A percentile compares a stretch with the other conserved stretches of the same genome.
phyloP scores from a whole-genome alignment of 2,329 filamentous ascomycete genomes.

The Penicillium nordicum region DNA sequence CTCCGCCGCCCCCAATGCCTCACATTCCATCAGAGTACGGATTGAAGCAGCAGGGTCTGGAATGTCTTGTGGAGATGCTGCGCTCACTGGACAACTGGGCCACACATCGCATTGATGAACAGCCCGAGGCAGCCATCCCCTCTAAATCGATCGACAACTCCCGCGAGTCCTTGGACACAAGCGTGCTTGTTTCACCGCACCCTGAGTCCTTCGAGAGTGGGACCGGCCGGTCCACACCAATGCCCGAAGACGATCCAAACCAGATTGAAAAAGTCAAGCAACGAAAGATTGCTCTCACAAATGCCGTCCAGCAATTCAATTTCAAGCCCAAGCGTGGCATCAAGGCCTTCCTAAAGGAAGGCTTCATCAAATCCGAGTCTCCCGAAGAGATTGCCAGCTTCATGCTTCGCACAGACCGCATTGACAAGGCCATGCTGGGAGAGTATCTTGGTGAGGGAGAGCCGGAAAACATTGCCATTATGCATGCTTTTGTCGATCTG shows the following conservation, averaged over 20 bases:
- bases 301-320: conserved; percentile 89
- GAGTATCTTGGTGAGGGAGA: conserved; percentile 95
- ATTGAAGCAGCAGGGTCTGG: conserved; percentile 83
- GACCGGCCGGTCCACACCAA: conserved; percentile 60
- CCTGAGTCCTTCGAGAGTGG: conserved; percentile 54
- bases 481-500: conserved; percentile 94
- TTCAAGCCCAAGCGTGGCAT: conserved; percentile 96
- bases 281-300: conserved; percentile 84
- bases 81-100: conserved; percentile 93
- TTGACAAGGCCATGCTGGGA: conserved; percentile 89
- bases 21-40: conserved; percentile 84
- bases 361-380: conserved; percentile 77
- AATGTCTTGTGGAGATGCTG: conserved; percentile 82
- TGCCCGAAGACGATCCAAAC: conserved; percentile 82
- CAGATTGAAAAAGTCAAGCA: conserved; percentile 95
- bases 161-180: conserved; percentile 72
- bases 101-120: conserved; percentile 59
- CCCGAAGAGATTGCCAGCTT: conserved; percentile 83
- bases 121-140: conserved; percentile 46
- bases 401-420: conserved; percentile 71
- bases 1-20: conserved; percentile 46
- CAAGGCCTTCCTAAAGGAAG: conserved; percentile 75
- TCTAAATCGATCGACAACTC: conserved; percentile 57
- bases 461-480: conserved; percentile 87
- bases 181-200: conserved; percentile 55